Evolutionary conservation across 495 filamentous ascomycete genomes (phyloP).

Genomic region (Tetracladium marchalianum): DNA sequence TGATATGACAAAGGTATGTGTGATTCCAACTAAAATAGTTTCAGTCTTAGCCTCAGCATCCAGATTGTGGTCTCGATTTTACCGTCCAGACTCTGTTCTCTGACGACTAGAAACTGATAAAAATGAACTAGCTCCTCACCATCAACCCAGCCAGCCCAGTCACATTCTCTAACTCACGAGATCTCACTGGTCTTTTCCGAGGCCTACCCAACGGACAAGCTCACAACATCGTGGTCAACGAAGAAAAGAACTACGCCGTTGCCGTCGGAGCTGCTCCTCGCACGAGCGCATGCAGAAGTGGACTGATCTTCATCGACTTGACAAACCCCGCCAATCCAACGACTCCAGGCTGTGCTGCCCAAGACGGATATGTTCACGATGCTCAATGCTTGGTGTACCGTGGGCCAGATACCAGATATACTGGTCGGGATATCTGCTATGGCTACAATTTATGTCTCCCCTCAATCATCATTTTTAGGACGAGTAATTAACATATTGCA

Average conservation of each 20-base stretch:
- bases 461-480: slow-evolving; percentile 19
- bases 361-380: slow-evolving; percentile 52
- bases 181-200: slow-evolving; percentile 29
- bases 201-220: slow-evolving; percentile 36
- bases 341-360: slow-evolving; percentile 38
- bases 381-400: slow-evolving; percentile 50
- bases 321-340: slow-evolving; percentile 37
- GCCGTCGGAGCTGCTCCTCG: slow-evolving; percentile 40
- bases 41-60: not conserved
- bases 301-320: slow-evolving; percentile 47
- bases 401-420: slow-evolving; percentile 42
- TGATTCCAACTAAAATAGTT: not conserved
- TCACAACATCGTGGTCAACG: slow-evolving; percentile 44
- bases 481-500: not conserved
- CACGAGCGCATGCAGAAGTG: slow-evolving; percentile 33
- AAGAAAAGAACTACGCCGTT: slow-evolving; percentile 39
- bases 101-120: not conserved
- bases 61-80: too few species aligned
- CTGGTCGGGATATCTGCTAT: slow-evolving; percentile 49
- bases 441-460: slow-evolving; percentile 43
- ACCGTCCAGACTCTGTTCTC: too few species aligned
- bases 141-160: slow-evolving; percentile 2
- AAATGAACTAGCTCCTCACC: not conserved
- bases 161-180: slow-evolving; percentile 25
- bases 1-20: slow-evolving; percentile 34